A percentile compares a stretch with the other conserved stretches of the same genome.
Evolutionary conservation across 208 protist genomes (phyloP).

Genomic region (Crithidia mellificae): DNA sequence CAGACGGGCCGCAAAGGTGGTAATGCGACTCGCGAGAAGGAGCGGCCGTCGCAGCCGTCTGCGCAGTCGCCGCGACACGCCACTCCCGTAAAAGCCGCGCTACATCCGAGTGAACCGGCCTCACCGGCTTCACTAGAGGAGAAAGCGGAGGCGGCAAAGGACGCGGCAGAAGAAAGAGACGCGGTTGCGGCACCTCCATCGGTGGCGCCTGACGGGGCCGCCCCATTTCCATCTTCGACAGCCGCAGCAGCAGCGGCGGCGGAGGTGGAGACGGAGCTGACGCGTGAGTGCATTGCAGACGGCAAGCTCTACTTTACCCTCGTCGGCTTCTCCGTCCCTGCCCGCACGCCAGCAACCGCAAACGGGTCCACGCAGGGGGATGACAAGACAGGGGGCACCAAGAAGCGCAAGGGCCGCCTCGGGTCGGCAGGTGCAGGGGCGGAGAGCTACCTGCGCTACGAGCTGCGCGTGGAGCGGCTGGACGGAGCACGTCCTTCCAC

Average conservation of each 20-base stretch:
- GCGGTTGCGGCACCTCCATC: neutral
- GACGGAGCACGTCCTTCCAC: neutral
- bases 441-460: conserved; percentile 19
- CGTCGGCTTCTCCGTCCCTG: conserved; percentile 9
- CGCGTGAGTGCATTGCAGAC: conserved; percentile 14
- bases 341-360: neutral
- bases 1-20: neutral
- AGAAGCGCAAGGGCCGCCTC: neutral
- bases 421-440: neutral
- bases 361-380: too few species aligned
- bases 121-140: neutral
- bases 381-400: neutral
- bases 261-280: conserved; percentile 30
- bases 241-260: neutral
- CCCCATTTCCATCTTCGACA: too few species aligned
- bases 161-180: neutral
- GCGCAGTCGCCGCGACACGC: neutral
- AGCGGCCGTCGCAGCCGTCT: neutral
- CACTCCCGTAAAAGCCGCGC: neutral
- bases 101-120: neutral
- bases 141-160: too few species aligned
- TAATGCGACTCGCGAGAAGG: neutral
- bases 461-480: conserved; percentile 25
- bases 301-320: conserved; percentile 20
- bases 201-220: neutral